phyloP scores from a whole-genome alignment of 2,329 filamentous ascomycete species.

The Didymella arachidicola region DNA sequence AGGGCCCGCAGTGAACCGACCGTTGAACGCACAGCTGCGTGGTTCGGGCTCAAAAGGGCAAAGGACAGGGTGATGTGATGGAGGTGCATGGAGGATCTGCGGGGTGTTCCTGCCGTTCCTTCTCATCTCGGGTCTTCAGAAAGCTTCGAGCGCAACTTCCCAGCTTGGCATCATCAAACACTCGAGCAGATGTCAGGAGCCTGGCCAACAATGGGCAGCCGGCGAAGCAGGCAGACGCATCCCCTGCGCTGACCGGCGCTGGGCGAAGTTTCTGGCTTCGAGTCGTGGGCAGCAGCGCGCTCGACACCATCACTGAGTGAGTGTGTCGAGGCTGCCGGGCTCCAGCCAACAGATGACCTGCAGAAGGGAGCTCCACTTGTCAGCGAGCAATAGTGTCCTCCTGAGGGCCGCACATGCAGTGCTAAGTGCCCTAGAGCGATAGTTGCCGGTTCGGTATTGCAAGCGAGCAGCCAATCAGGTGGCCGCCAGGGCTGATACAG shows the following conservation, averaged over 20 bases:
- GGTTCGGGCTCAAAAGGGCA: conserved; percentile 15
- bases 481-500: background rate
- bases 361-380: conserved; percentile 15
- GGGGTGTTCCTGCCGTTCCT: conserved; percentile 15
- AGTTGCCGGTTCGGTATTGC: conserved; percentile 13
- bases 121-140: conserved; percentile 16
- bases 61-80: conserved; percentile 8
- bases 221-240: conserved; percentile 1
- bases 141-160: conserved; percentile 15
- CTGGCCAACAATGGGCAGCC: conserved; percentile 10
- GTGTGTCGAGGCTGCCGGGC: conserved; percentile 6
- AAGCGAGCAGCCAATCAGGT: conserved; percentile 5
- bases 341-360: conserved; percentile 14
- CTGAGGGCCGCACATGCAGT: conserved; percentile 15
- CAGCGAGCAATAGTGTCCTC: conserved; percentile 14
- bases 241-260: background rate
- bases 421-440: conserved; percentile 9
- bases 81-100: conserved; percentile 14
- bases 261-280: conserved; percentile 3
- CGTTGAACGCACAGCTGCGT: conserved; percentile 20
- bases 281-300: conserved; percentile 13
- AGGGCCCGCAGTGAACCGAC: conserved; percentile 12
- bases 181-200: conserved; percentile 4
- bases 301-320: conserved; percentile 2
- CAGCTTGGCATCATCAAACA: conserved; percentile 16